phyloP scores from a whole-genome alignment of 1,139 yeast species.

The Debaryomyces subglobosus region DNA sequence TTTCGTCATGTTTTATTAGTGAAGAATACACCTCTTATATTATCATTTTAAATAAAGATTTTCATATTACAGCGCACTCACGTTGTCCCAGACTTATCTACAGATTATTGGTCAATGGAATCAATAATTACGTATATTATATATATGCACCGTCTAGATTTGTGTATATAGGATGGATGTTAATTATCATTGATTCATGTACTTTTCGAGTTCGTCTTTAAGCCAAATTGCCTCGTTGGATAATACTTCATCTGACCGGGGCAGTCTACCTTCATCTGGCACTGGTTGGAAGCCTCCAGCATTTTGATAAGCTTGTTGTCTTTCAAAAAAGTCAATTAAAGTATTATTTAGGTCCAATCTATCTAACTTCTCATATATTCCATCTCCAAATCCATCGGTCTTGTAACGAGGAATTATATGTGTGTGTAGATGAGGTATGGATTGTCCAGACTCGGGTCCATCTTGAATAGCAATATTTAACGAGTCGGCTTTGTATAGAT shows the following conservation, averaged over 20 bases:
- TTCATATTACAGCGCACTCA: constrained; percentile 5
- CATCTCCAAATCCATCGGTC: constrained; percentile 70
- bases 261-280: constrained; percentile 52
- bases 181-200: neutral
- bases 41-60: neutral
- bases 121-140: neutral
- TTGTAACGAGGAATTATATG: constrained; percentile 84
- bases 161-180: neutral
- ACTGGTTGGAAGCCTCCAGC: constrained; percentile 39
- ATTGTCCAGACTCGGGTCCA: constrained; percentile 94
- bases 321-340: constrained; percentile 33
- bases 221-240: constrained; percentile 61
- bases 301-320: constrained; percentile 26
- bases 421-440: constrained; percentile 90
- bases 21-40: neutral
- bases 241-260: constrained; percentile 66
- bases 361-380: constrained; percentile 66
- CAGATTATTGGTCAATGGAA: neutral
- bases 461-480: constrained; percentile 91
- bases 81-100: neutral
- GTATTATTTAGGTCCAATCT: constrained; percentile 35
- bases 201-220: constrained; percentile 41
- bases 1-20: constrained; percentile 15
- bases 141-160: neutral
- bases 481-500: constrained; percentile 73